A percentile compares a stretch with the other conserved stretches of the same genome.
Evolutionary conservation across 352 stramenopile genomes (phyloP).

Genomic region (Pythium grandisporangium): DNA sequence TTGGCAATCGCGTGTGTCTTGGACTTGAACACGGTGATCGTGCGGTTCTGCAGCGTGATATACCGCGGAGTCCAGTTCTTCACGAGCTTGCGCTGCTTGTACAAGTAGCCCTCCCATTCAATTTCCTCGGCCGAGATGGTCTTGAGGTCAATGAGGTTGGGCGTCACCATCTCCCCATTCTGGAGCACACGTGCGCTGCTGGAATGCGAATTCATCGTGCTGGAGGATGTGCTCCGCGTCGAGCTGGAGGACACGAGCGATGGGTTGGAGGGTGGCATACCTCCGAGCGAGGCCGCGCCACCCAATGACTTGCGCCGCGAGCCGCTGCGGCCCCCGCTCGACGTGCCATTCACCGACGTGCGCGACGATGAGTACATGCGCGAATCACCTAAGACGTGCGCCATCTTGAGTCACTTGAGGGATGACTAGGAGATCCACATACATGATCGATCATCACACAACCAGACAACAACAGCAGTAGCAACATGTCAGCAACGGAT

Average conservation of each 20-base stretch:
- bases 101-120: slow-evolving; percentile 85
- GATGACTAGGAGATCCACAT: background rate
- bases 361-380: slow-evolving; percentile 9
- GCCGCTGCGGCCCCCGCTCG: background rate
- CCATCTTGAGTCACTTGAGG: slow-evolving; percentile 1
- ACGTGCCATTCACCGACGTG: background rate
- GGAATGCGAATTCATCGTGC: too few relatives aligned
- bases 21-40: slow-evolving; percentile 78
- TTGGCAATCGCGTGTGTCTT: slow-evolving; percentile 81
- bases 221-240: background rate
- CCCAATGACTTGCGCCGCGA: slow-evolving; percentile 16
- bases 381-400: slow-evolving; percentile 10
- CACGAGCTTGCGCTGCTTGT: slow-evolving; percentile 87
- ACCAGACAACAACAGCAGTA: too few relatives aligned
- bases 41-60: slow-evolving; percentile 78
- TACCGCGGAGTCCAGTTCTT: slow-evolving; percentile 86
- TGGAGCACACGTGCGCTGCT: slow-evolving; percentile 10
- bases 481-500: too few relatives aligned
- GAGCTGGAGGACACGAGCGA: background rate
- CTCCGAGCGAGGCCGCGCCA: slow-evolving; percentile 8
- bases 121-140: slow-evolving; percentile 78
- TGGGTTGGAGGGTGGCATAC: background rate
- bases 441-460: background rate
- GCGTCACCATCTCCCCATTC: slow-evolving; percentile 25
- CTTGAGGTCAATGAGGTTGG: slow-evolving; percentile 83